Percentiles rank a stretch among this genome's conserved stretches.
Evolutionary conservation across 306 rosid species (phyloP).

Genomic region (Rubus parviflorus): DNA sequence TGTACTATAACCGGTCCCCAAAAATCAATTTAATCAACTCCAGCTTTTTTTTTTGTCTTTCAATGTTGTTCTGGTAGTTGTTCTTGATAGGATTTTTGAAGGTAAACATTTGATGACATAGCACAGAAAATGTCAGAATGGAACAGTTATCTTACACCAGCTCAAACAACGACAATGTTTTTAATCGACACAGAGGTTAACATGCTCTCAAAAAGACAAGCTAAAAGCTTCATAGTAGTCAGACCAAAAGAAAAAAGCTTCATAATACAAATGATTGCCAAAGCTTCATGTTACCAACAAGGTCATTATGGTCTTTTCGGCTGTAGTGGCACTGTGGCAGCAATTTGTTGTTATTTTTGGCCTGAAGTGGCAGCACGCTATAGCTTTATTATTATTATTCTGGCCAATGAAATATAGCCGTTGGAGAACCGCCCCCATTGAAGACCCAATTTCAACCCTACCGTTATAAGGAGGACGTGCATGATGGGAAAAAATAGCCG

Average conservation of each 20-base stretch:
- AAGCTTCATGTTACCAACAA: background rate
- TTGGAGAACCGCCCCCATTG: conserved; percentile 40
- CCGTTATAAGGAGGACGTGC: conserved; percentile 44
- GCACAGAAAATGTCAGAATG: background rate
- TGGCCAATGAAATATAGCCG: conserved; percentile 55
- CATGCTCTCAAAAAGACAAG: background rate
- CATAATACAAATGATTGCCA: background rate
- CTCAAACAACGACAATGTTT: background rate
- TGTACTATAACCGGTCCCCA: background rate
- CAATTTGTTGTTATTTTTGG: background rate
- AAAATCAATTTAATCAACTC: background rate
- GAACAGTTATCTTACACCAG: background rate
- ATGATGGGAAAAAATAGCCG: conserved; percentile 63
- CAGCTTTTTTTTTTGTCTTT: background rate
- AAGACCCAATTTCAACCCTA: conserved; percentile 39
- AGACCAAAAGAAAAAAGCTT: background rate
- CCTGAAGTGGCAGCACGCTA: background rate
- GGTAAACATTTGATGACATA: background rate
- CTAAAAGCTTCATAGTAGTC: background rate
- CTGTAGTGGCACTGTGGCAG: background rate
- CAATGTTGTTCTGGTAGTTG: background rate
- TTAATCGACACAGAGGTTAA: background rate
- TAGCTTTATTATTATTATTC: background rate
- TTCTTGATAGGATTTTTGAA: background rate
- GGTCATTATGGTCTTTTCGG: conserved; percentile 6